A percentile compares a stretch with the other conserved stretches of the same genome.
phyloP scores from a whole-genome alignment of 2,329 filamentous ascomycete genomes.

The Fusarium duplospermum region DNA sequence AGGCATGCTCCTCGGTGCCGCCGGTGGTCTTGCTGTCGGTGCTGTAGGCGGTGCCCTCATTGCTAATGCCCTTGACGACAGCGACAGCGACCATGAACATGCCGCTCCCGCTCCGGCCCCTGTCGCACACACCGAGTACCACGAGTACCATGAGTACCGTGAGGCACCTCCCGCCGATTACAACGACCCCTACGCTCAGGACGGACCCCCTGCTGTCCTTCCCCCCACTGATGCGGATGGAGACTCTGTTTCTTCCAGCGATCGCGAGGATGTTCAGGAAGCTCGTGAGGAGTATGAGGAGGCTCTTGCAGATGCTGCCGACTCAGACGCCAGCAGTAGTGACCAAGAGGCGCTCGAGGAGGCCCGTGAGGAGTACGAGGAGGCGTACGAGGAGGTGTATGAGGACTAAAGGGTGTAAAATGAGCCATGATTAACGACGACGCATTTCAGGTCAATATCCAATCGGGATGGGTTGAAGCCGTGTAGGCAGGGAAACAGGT shows the following conservation, averaged over 20 bases:
- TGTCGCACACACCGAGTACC: neutral
- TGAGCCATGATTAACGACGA: constrained; percentile 37
- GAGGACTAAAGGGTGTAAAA: constrained; percentile 35
- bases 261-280: constrained; percentile 56
- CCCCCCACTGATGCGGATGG: constrained; percentile 56
- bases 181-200: constrained; percentile 30
- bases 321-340: constrained; percentile 62
- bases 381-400: constrained; percentile 44
- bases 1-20: constrained; percentile 68
- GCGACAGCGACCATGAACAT: constrained; percentile 40
- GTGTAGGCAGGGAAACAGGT: constrained; percentile 20
- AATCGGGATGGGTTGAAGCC: constrained; percentile 27
- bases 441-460: constrained; percentile 30
- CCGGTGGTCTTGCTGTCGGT: constrained; percentile 68
- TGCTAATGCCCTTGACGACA: constrained; percentile 60
- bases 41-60: constrained; percentile 69
- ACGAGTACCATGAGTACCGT: constrained; percentile 22
- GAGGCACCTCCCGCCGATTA: constrained; percentile 35
- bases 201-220: constrained; percentile 50
- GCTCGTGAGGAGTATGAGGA: constrained; percentile 59
- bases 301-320: constrained; percentile 52
- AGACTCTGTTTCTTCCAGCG: constrained; percentile 55
- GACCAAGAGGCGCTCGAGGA: constrained; percentile 65
- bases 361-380: constrained; percentile 62
- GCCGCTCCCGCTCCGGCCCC: constrained; percentile 20